Base-by-base conservation (phyloP, 2,329 filamentous ascomycete species). In the Tolypocladium nubicola region DNA sequence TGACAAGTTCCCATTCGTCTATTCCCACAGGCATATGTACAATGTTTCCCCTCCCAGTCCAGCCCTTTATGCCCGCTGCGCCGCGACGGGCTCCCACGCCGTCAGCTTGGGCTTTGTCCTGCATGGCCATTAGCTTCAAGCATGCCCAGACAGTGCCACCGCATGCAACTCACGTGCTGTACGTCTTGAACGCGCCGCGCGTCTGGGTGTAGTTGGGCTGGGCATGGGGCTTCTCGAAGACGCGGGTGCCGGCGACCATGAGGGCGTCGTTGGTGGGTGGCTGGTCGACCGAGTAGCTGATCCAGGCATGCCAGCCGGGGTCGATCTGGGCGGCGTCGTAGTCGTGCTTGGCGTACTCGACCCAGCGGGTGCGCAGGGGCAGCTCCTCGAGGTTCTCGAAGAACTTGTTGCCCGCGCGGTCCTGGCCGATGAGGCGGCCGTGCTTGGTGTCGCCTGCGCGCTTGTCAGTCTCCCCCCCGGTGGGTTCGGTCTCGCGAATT, bases 261-360 rank as follows among this genome's bases (percentile, higher is more conserved):
- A 94, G 73, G 55, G 85, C 77, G 71, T 99, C 94, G 68, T 87
- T 75, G 41, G 79, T 83, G 1, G 94, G 94, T 41, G 93, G 85
- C 74, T 89, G 88, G 74, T 97, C 91, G 67, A 96, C 86, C 75
- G 86, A 78, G 76, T 99, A 97, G 63, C 90, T 90, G 66, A 99
- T 91, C 94, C 94, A 99, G 37, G 89, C 90, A 76, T 97, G 94
- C 94, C 94, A 99, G 74, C 93, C 89, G 54, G 93, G 92, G 75
- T 97, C 93, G 67, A 97, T 89, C 56, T 97, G 90, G 59, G 84
- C 83, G 61, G 89, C 79, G 67, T 94, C 89, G 70, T 81, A 89
- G 73, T 97, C 90, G 67, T 89, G 80, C 73, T 89, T 82, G 77
- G 90, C 93, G 81, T 95, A 99, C 75, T 97, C 92, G 62, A 99